Evolutionary conservation across 2,329 filamentous ascomycete genomes (phyloP), one percentile per base, ranked within the genome.

Genomic region (Westerdykella aurantiaca): DNA sequence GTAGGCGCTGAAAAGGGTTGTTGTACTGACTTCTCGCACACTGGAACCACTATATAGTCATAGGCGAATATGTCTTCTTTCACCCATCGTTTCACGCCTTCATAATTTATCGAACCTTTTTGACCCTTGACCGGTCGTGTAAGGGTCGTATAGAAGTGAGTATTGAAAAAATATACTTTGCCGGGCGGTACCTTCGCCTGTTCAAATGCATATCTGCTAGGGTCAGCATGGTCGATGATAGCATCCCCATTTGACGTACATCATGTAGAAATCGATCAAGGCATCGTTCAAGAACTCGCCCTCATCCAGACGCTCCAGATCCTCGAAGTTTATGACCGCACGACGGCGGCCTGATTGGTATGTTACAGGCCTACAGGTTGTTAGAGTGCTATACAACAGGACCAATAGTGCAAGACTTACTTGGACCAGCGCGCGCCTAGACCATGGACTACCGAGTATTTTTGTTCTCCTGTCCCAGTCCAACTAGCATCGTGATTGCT

Each of bases 211-310:
- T 63, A 64, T 22, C 53, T 60, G 34, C 54, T 22, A 46, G 39
- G 12, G 9, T 41, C 0, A 31, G 33, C 17, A 37, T n/a, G n/a
- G 25, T 12, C 25, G 25, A 5, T 40, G 64, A 39, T 63, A 53
- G 23, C 61, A 52, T 7, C 35, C 49, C 11, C 6, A 21, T 21
- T 21, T 6, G 18, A 53, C 56, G 25, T 46, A 64, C 46, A 85
- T 82, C 43, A 95, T 74, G 60, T 94, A 95, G 62, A 96, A 96
- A 40, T 80, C 82, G 53, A 98, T 86, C 22, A 98, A 72, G 58
- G 88, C 95, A 69, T 98, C 93, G 61, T 98, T 98, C 35, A 98
- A 69, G 46, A 86, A 95, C 54, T 95, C 80, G 11, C 83, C 86
- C 50, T 94, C 86, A 47, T 95, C 83, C 2, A 98, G 76, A 34